A percentile compares a stretch with the other conserved stretches of the same genome.
Conservation (phyloP, 371 early-diverging fungal genomes). For the Edhazardia aedis region DNA sequence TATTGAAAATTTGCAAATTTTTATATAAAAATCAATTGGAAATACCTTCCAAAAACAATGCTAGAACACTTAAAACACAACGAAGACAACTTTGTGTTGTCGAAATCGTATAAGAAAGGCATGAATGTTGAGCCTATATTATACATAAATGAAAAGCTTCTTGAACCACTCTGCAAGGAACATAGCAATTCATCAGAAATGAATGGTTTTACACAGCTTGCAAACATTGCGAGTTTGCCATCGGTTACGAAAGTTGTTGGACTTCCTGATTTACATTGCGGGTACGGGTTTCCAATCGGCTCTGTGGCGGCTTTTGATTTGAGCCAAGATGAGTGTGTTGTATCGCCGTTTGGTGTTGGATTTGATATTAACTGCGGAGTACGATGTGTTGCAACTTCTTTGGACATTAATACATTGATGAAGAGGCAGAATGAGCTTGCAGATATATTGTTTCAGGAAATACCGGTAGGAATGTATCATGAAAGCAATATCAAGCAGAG, state of each 20-base stretch:
- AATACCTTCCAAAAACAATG: too few species aligned
- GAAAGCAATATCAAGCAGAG: conserved; percentile 3
- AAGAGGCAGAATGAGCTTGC: conserved; percentile 3
- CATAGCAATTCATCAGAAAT: too few species aligned
- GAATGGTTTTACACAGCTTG: too few species aligned
- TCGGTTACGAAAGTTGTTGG: conserved; percentile 17
- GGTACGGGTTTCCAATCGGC: conserved; percentile 45
- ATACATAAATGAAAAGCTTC: too few species aligned
- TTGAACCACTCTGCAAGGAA: too few species aligned
- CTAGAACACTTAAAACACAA: too few species aligned
- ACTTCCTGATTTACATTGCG: conserved; percentile 45
- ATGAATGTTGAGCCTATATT: too few species aligned
- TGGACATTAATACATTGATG: conserved; percentile 2
- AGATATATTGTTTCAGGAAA: conserved; percentile 2
- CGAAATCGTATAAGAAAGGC: too few species aligned
- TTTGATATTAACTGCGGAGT: conserved; percentile 48
- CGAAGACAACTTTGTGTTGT: too few species aligned
- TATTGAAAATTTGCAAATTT: too few species aligned
- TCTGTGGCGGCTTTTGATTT: conserved; percentile 29
- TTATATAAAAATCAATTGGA: too few species aligned
- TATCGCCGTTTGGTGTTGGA: conserved; percentile 42
- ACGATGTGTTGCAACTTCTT: conserved; percentile 25
- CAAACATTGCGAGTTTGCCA: conserved; percentile 12
- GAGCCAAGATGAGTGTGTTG: conserved; percentile 5
- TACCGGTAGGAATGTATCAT: conserved; percentile 20